phyloP scores from a whole-genome alignment of 1,284 basidiomycete species.

The Irpex sp. region DNA sequence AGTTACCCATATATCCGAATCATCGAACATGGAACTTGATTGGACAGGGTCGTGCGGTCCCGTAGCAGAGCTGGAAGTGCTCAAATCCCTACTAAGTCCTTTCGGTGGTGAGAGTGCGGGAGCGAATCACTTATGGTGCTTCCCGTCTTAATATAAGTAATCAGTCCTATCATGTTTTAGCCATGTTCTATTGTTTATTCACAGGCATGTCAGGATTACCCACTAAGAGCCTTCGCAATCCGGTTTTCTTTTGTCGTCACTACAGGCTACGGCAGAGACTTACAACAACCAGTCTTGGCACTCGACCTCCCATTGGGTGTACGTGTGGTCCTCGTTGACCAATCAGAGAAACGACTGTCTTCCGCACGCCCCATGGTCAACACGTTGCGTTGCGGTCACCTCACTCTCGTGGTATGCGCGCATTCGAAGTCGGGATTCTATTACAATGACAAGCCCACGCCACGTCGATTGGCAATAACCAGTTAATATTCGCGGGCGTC shows the following conservation, averaged over 20 bases:
- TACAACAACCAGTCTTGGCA: not conserved
- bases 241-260: not conserved
- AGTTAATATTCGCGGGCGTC: not conserved
- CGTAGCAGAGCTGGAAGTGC: too few species aligned
- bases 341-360: not conserved
- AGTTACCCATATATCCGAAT: too few species aligned
- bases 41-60: too few species aligned
- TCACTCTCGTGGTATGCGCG: not conserved
- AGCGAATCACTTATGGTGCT: too few species aligned
- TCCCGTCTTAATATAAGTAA: too few species aligned
- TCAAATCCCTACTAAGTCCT: too few species aligned
- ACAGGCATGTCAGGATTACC: too few species aligned
- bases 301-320: not conserved
- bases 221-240: not conserved
- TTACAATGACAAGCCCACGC: not conserved
- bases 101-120: too few species aligned
- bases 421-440: not conserved
- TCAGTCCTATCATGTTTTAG: too few species aligned
- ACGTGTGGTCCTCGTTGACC: not conserved
- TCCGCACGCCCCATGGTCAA: not conserved
- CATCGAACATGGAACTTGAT: slow-evolving; percentile 8
- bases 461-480: not conserved
- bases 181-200: too few species aligned
- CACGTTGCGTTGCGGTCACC: not conserved
- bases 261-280: not conserved